These are phyloP conservation scores for Skeletonema marinoi DNA, from an alignment of 108 stramenopile species.

Conservation along the genomic window DNA sequence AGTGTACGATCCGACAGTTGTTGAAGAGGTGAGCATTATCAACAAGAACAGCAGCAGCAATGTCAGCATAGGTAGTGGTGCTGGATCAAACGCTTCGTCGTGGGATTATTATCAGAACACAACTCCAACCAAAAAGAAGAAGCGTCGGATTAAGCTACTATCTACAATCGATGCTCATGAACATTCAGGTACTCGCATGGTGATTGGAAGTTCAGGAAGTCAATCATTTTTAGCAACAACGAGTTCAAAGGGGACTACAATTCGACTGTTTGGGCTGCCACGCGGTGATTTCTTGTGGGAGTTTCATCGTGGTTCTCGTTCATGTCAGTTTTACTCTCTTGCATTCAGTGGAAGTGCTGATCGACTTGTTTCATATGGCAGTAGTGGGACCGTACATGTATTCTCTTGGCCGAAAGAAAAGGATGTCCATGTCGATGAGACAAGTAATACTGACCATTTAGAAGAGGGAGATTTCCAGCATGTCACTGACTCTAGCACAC, in stretches of 20 bases:
- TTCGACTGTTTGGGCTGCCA: conserved; percentile 48
- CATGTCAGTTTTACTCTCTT: conserved; percentile 36
- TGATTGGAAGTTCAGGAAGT: conserved; percentile 26
- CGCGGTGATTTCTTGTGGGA: conserved; percentile 37
- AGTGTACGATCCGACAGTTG: conserved; percentile 43
- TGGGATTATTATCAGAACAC: conserved; percentile 16
- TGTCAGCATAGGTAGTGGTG: conserved; percentile 25
- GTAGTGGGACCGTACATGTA: conserved; percentile 43
- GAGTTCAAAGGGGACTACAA: conserved; percentile 29
- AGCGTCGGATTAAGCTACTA: conserved; percentile 32
- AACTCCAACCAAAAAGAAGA: conserved; percentile 6
- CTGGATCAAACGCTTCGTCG: conserved; percentile 8
- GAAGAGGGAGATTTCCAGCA: conserved; percentile 20
- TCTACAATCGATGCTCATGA: conserved; percentile 46
- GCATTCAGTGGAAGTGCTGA: conserved; percentile 44
- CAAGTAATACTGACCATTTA: not conserved
- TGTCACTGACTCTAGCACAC: not conserved
- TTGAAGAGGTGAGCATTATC: conserved; percentile 15
- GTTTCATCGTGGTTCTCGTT: conserved; percentile 45
- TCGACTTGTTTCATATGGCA: conserved; percentile 35
- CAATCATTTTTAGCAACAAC: conserved; percentile 25
- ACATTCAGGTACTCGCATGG: conserved; percentile 41
- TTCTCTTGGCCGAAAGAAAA: conserved; percentile 33
- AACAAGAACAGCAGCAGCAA: conserved; percentile 7
- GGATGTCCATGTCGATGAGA: conserved; percentile 13